These are phyloP conservation scores for Nakazawaea wyomingensis DNA, from an alignment of 805 yeast species.

Conservation along the genomic window DNA sequence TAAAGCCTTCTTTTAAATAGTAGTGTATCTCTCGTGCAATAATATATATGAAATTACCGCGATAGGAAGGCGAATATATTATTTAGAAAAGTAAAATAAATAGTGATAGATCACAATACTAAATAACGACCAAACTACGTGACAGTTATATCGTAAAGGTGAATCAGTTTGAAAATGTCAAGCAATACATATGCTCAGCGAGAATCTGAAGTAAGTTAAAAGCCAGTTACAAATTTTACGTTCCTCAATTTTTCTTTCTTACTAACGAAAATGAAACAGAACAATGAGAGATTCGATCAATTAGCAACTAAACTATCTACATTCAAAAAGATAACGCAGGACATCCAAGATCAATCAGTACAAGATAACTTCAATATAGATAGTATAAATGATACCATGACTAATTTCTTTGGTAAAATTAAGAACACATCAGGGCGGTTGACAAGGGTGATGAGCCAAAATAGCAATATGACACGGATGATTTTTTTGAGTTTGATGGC, in stretches of 20 bases:
- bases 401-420: constrained; percentile 41
- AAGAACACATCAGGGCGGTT: constrained; percentile 47
- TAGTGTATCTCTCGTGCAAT: too few species aligned
- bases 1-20: too few species aligned
- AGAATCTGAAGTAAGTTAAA: constrained; percentile 18
- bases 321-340: constrained; percentile 61
- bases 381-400: constrained; percentile 45
- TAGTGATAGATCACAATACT: too few species aligned
- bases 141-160: too few species aligned
- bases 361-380: constrained; percentile 41
- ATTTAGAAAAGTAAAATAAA: neutral
- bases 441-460: constrained; percentile 50
- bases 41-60: constrained; percentile 32
- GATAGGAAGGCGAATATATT: constrained; percentile 23
- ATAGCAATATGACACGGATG: constrained; percentile 55
- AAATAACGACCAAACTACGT: too few species aligned
- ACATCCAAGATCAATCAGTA: constrained; percentile 59
- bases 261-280: constrained; percentile 32
- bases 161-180: constrained; percentile 18
- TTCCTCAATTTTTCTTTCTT: neutral
- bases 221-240: neutral
- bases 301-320: constrained; percentile 62
- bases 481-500: constrained; percentile 50
- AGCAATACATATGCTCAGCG: constrained; percentile 23
- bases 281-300: constrained; percentile 57